Percentiles rank a stretch among this genome's conserved stretches.
These are phyloP conservation scores for Aspergillus versicolor DNA, from an alignment of 2,329 filamentous ascomycete species.

Conservation along the genomic window DNA sequence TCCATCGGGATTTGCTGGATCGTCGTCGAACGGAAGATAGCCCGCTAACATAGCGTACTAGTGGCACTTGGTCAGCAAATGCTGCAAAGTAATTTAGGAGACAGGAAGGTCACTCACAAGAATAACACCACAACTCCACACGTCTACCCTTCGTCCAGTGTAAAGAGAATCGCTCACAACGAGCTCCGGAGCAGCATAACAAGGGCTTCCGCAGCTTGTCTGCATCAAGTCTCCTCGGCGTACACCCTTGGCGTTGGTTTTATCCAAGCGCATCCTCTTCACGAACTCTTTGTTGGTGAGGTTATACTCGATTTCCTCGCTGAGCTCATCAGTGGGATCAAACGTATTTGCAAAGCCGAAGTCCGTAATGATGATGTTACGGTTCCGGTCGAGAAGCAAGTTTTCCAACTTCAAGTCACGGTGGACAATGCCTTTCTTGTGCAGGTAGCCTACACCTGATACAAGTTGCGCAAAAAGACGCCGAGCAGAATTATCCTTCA, in stretches of 20 bases:
- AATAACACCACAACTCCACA: constrained; percentile 99
- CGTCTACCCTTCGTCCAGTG: constrained; percentile 95
- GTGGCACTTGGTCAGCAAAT: not conserved
- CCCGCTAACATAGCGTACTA: constrained; percentile 98
- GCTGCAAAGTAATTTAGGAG: not conserved
- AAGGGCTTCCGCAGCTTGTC: constrained; percentile 96
- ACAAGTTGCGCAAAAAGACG: constrained; percentile 92
- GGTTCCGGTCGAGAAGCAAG: constrained; percentile 87
- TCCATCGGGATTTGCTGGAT: constrained; percentile 95
- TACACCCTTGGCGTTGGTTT: constrained; percentile 69
- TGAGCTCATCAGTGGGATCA: constrained; percentile 80
- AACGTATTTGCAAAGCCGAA: constrained; percentile 99
- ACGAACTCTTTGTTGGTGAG: constrained; percentile 85
- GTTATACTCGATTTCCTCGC: constrained; percentile 85
- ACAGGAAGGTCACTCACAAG: constrained; percentile 62
- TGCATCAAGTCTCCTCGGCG: constrained; percentile 96
- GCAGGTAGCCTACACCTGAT: constrained; percentile 93
- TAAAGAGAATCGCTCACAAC: constrained; percentile 97
- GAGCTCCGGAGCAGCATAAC: constrained; percentile 93
- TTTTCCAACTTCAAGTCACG: constrained; percentile 97
- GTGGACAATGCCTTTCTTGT: constrained; percentile 98
- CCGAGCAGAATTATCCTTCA: constrained; percentile 89
- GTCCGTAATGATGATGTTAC: constrained; percentile 99
- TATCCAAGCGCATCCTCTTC: constrained; percentile 81
- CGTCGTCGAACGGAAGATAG: constrained; percentile 96